A percentile compares a stretch with the other conserved stretches of the same genome.
Conservation (phyloP, 495 filamentous ascomycete species). For the Geoglossum glabrum region DNA sequence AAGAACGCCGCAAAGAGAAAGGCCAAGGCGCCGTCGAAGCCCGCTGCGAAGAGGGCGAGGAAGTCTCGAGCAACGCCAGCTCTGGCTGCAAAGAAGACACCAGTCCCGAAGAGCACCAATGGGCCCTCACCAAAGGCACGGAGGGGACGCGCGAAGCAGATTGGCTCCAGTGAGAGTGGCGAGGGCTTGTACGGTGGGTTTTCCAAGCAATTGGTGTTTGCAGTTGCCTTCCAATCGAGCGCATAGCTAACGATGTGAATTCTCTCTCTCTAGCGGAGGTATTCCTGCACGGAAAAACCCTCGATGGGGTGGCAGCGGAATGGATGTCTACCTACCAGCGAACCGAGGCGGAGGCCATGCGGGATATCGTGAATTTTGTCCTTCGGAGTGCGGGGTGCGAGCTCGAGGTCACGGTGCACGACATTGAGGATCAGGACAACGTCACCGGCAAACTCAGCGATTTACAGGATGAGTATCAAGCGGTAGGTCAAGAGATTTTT, state of each 20-base stretch:
- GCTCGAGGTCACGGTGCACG: constrained; percentile 46
- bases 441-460: constrained; percentile 46
- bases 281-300: constrained; percentile 46
- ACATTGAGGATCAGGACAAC: constrained; percentile 74
- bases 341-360: constrained; percentile 45
- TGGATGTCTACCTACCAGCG: constrained; percentile 61
- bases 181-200: constrained; percentile 59
- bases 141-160: constrained; percentile 32
- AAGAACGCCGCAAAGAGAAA: constrained; percentile 20
- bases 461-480: constrained; percentile 61
- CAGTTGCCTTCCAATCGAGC: not conserved
- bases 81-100: constrained; percentile 16
- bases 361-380: constrained; percentile 76
- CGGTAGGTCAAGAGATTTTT: constrained; percentile 21
- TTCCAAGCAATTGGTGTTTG: not conserved
- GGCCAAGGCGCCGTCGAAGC: constrained; percentile 41
- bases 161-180: constrained; percentile 30
- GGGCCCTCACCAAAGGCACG: constrained; percentile 27
- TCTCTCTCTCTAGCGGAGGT: constrained; percentile 40
- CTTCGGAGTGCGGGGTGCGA: constrained; percentile 66
- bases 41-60: constrained; percentile 33
- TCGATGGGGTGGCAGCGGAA: constrained; percentile 56
- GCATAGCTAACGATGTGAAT: not conserved
- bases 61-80: constrained; percentile 31
- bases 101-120: constrained; percentile 21